Evolutionary conservation across 371 early-diverging fungal species (phyloP).

Genomic region (Mortierella sp.): DNA sequence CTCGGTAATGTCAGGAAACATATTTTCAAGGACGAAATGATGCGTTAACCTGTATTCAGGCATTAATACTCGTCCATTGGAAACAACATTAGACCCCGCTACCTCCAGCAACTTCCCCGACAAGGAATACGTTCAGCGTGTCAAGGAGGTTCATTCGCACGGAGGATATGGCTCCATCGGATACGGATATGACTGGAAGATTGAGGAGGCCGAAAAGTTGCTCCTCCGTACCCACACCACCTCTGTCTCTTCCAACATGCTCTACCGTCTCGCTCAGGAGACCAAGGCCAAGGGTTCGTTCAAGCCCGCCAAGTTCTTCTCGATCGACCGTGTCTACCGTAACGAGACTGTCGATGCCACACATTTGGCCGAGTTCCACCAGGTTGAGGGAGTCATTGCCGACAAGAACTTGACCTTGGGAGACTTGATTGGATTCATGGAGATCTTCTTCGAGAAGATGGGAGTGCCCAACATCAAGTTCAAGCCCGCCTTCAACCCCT

Average conservation of each 20-base stretch:
- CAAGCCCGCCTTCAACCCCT: constrained; percentile 99
- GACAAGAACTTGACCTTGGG: constrained; percentile 97
- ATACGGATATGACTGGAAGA: constrained; percentile 95
- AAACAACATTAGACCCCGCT: constrained; percentile 75
- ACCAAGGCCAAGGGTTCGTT: constrained; percentile 75
- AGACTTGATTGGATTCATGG: constrained; percentile 98
- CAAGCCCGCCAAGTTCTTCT: constrained; percentile 98
- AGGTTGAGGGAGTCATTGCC: constrained; percentile 99
- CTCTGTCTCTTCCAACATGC: constrained; percentile 94
- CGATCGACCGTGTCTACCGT: constrained; percentile 99
- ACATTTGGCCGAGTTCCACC: constrained; percentile 99
- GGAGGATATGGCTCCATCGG: constrained; percentile 99
- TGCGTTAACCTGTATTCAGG: background rate
- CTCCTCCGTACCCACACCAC: constrained; percentile 99
- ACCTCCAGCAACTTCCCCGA: constrained; percentile 83
- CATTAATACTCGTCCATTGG: background rate
- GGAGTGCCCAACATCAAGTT: constrained; percentile 97
- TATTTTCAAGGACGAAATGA: too few relatives aligned
- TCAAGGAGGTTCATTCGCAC: constrained; percentile 92
- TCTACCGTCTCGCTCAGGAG: constrained; percentile 94
- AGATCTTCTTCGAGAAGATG: constrained; percentile 98
- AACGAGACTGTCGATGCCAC: constrained; percentile 99
- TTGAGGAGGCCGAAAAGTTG: constrained; percentile 96
- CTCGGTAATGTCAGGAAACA: constrained; percentile 32
- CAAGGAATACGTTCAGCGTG: constrained; percentile 90